Conservation (phyloP, 148 eudicot genomes). For the Rheum nobile region DNA sequence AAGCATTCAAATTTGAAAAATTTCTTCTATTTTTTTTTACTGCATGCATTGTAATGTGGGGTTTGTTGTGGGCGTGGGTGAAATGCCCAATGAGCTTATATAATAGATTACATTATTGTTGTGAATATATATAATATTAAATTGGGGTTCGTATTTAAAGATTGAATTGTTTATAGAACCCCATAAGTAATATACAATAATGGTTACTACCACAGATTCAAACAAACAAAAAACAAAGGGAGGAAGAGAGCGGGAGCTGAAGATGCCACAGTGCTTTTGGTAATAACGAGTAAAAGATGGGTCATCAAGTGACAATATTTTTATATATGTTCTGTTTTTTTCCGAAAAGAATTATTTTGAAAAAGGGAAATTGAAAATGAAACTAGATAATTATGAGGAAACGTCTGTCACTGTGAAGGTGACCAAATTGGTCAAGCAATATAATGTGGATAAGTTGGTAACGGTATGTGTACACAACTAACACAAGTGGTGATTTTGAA, state of each 20-base stretch:
- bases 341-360: no score
- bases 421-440: neutral
- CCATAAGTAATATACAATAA: neutral
- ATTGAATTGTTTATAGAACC: neutral
- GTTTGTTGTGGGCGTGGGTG: neutral
- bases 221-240: neutral
- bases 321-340: neutral
- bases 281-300: neutral
- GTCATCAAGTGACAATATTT: neutral
- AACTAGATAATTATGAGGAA: neutral
- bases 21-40: neutral
- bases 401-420: neutral
- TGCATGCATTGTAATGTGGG: neutral
- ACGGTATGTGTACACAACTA: no score
- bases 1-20: slow-evolving; percentile 4
- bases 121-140: neutral
- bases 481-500: no score
- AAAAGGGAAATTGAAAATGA: neutral
- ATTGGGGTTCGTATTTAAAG: neutral
- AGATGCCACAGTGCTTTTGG: neutral
- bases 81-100: neutral
- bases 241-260: slow-evolving; percentile 18
- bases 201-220: neutral
- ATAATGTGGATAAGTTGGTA: no score
- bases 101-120: neutral